A percentile compares a stretch with the other conserved stretches of the same genome.
phyloP scores from a whole-genome alignment of 805 yeast species.

The Ogataea zsoltii region DNA sequence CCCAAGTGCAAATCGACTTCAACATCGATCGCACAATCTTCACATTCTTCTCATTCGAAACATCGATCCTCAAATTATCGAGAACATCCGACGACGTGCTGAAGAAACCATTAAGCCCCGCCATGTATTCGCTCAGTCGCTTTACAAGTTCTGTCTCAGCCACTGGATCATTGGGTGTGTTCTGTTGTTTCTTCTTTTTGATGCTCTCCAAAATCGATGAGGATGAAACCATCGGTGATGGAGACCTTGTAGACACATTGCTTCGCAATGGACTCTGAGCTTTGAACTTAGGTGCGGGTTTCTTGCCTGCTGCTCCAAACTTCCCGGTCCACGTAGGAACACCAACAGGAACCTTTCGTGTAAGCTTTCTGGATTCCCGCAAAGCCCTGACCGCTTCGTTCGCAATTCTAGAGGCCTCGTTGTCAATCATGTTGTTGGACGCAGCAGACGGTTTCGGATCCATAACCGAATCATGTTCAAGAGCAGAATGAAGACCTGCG shows the following conservation, averaged over 20 bases:
- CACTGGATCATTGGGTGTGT: constrained; percentile 4
- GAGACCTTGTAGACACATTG: constrained; percentile 1
- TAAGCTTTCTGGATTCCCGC: constrained; percentile 56
- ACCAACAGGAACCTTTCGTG: constrained; percentile 56
- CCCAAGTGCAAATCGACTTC: constrained; percentile 69
- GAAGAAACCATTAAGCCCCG: constrained; percentile 30
- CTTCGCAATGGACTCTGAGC: background rate
- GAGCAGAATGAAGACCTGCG: constrained; percentile 69
- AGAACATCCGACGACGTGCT: constrained; percentile 34
- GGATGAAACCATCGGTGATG: constrained; percentile 38
- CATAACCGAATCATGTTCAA: constrained; percentile 78
- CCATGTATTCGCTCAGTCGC: constrained; percentile 30
- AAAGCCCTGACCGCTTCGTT: constrained; percentile 63
- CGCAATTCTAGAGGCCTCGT: constrained; percentile 63
- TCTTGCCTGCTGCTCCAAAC: constrained; percentile 79
- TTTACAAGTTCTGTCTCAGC: constrained; percentile 22
- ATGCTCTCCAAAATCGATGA: constrained; percentile 50
- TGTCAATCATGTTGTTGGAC: constrained; percentile 55
- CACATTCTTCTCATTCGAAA: constrained; percentile 54
- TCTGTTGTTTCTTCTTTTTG: constrained; percentile 33
- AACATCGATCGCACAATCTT: constrained; percentile 67
- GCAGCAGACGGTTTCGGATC: constrained; percentile 42
- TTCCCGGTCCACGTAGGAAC: constrained; percentile 97
- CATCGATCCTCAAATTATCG: constrained; percentile 30
- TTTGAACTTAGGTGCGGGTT: background rate